Conservation (phyloP, 2,329 filamentous ascomycete genomes). For the Ambrosiella cleistominuta region DNA sequence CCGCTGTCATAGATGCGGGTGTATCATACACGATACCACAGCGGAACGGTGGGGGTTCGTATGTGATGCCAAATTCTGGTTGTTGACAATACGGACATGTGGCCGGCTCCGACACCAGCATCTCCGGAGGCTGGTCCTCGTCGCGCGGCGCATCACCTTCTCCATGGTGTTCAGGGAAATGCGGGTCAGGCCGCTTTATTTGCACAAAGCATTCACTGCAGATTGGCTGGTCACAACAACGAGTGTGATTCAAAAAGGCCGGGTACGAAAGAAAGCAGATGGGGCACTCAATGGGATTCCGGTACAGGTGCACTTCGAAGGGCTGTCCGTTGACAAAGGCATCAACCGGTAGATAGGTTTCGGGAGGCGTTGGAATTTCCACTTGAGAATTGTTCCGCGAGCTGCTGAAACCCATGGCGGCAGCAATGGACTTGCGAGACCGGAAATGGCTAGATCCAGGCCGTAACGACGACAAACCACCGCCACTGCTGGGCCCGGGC, state of each 20-base stretch:
- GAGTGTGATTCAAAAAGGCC: slow-evolving; percentile 79
- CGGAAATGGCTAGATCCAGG: slow-evolving; percentile 58
- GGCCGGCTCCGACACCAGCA: slow-evolving; percentile 78
- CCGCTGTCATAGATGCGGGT: slow-evolving; percentile 33
- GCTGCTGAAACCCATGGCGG: slow-evolving; percentile 48
- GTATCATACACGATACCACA: slow-evolving; percentile 54
- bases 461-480: slow-evolving; percentile 28
- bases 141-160: slow-evolving; percentile 21
- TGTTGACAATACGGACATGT: slow-evolving; percentile 91
- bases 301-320: slow-evolving; percentile 84
- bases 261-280: slow-evolving; percentile 96
- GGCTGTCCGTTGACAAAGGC: slow-evolving; percentile 88
- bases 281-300: slow-evolving; percentile 75
- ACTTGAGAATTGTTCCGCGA: slow-evolving; percentile 55
- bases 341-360: slow-evolving; percentile 63
- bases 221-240: slow-evolving; percentile 90
- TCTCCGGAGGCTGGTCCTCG: slow-evolving; percentile 27
- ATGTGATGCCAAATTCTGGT: slow-evolving; percentile 90
- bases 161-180: slow-evolving; percentile 65
- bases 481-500: slow-evolving; percentile 16
- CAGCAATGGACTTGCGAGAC: slow-evolving; percentile 57
- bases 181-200: slow-evolving; percentile 85
- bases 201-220: slow-evolving; percentile 99
- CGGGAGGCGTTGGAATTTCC: slow-evolving; percentile 52
- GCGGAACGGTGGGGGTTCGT: slow-evolving; percentile 74